phyloP scores from a whole-genome alignment of 192 early-diverging fungal genomes.

The Backusella macrospora region DNA sequence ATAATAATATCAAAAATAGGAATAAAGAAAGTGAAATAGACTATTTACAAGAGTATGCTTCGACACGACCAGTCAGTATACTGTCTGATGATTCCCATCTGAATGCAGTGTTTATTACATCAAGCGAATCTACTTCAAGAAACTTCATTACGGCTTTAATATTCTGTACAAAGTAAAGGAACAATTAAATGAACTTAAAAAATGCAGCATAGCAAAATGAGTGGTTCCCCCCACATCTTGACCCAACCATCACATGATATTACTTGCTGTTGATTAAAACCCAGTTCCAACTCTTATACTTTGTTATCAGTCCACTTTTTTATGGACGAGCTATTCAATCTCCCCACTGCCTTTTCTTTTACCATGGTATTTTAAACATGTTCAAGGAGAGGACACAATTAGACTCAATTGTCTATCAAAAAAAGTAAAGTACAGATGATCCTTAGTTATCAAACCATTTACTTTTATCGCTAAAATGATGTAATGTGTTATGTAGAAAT shows the following conservation, averaged over 20 bases:
- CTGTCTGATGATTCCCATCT: slow-evolving; percentile 86
- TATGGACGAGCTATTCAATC: too few species aligned
- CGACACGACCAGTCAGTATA: slow-evolving; percentile 80
- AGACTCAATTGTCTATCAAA: too few species aligned
- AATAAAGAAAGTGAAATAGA: neutral
- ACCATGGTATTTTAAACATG: too few species aligned
- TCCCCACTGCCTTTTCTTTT: too few species aligned
- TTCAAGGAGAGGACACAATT: too few species aligned
- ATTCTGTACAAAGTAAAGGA: slow-evolving; percentile 4
- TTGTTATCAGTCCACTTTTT: too few species aligned
- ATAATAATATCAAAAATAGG: neutral
- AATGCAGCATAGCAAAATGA: neutral
- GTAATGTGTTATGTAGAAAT: too few species aligned
- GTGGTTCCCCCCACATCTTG: neutral
- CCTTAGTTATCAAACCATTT: too few species aligned
- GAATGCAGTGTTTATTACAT: slow-evolving; percentile 83
- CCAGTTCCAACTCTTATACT: neutral
- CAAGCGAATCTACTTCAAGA: slow-evolving; percentile 57
- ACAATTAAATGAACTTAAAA: slow-evolving; percentile 12
- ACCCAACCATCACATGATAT: slow-evolving; percentile 3
- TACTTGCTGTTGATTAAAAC: slow-evolving; percentile 2
- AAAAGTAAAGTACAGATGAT: too few species aligned
- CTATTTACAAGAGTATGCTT: slow-evolving; percentile 93
- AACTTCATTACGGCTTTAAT: slow-evolving; percentile 26
- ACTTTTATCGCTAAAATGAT: too few species aligned